Evolutionary conservation across 306 rosid genomes (phyloP).

Genomic region (Glycine soja): DNA sequence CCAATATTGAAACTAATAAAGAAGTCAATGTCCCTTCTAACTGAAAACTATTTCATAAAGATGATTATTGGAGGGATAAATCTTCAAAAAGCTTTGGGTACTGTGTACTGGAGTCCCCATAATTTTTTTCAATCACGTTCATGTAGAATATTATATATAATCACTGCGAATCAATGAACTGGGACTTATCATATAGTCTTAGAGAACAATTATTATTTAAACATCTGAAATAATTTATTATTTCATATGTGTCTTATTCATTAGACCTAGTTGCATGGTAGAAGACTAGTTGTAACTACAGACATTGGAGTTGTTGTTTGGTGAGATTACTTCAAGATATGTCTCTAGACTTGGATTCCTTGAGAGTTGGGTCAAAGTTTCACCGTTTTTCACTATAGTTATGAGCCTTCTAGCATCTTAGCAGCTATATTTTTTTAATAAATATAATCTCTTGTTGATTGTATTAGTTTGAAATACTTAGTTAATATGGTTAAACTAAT

Average conservation of each 20-base stretch:
- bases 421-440: constrained; percentile 11
- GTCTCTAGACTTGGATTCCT: constrained; percentile 39
- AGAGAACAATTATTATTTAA: neutral
- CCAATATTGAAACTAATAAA: neutral
- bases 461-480: neutral
- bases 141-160: neutral
- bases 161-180: neutral
- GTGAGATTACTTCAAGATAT: constrained; percentile 53
- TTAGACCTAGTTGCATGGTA: constrained; percentile 31
- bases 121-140: neutral
- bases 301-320: constrained; percentile 50
- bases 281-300: constrained; percentile 45
- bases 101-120: neutral
- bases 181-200: neutral
- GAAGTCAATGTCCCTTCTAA: constrained; percentile 28
- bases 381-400: constrained; percentile 35
- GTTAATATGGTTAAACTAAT: constrained; percentile 17
- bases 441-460: neutral
- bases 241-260: constrained; percentile 17
- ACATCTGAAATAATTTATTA: constrained; percentile 1
- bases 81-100: neutral
- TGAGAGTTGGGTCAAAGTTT: constrained; percentile 27
- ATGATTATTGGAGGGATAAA: neutral
- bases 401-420: neutral
- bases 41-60: constrained; percentile 12